Evolutionary conservation across 2,329 filamentous ascomycete species (phyloP).

Genomic region (Corynespora cassiicola): DNA sequence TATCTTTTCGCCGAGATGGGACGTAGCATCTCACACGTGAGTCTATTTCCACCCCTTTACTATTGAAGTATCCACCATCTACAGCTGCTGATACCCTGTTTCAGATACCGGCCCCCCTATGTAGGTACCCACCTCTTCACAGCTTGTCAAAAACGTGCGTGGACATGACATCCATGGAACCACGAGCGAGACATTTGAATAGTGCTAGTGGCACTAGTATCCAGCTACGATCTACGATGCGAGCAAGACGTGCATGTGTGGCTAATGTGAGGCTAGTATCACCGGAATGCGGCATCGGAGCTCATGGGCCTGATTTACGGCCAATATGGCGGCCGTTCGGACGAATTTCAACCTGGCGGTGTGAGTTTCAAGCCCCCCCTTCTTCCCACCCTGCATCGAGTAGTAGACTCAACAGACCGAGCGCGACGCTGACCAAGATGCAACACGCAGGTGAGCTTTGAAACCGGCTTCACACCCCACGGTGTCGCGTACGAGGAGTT

Average conservation of each 20-base stretch:
- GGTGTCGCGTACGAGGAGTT: constrained; percentile 64
- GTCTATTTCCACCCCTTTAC: constrained; percentile 3
- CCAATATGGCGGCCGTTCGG: constrained; percentile 57
- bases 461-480: constrained; percentile 76
- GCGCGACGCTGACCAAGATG: too few species aligned
- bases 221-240: too few species aligned
- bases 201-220: too few species aligned
- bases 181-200: too few species aligned
- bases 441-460: constrained; percentile 66
- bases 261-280: too few species aligned
- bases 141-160: too few species aligned
- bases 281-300: constrained; percentile 70
- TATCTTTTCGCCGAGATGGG: constrained; percentile 70
- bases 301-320: constrained; percentile 71
- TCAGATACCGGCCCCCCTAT: constrained; percentile 52
- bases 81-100: constrained; percentile 9
- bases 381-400: neutral
- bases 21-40: constrained; percentile 63
- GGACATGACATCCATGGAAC: too few species aligned
- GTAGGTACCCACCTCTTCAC: too few species aligned
- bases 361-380: constrained; percentile 67
- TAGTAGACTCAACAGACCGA: neutral
- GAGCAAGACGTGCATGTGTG: too few species aligned
- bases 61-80: neutral
- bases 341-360: constrained; percentile 66